Base-by-base conservation (phyloP, 116 monocot genomes). In the Cymodocea nodosa region DNA sequence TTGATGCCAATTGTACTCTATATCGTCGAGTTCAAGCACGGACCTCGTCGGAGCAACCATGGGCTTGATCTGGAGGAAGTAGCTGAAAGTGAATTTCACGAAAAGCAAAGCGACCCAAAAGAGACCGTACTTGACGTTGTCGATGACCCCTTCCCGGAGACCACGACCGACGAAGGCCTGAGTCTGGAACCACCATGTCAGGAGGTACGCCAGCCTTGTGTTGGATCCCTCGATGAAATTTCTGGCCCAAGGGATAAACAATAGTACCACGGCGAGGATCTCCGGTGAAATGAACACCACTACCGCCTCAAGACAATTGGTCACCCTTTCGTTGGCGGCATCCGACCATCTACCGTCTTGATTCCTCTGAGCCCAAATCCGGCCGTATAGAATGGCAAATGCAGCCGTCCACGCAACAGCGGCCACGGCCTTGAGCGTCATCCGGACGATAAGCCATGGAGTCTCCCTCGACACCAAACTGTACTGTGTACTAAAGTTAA, bases 131-230 rank as follows among this genome's bases (percentile, higher is more conserved):
- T 85, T 91, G 18, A 91, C 37, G 50, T 88, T 97, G 67, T 97
- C 97, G 0, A 91, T 18, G 16, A 88, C 19, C 9, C 97, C 88
- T 69, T 97, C 97, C 60, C 91, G 59, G 52, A 97, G 63, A 0
- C 97, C 97, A 23, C 92, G 83, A 0, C 97, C 97, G 3, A 97
- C 88, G 69, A 97, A 97, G 1, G 78, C 82, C 18, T 91, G 70
- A 68, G 50, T 88, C 68, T 97, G 97, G 71, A 97, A 97, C 92
- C 97, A 97, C 97, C 97, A 97, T 0, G 91, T 91, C 63, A 97
- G 67, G n/a, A 56, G 48, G 63, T 85, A 91, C 16, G 91, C 35
- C 54, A 97, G 82, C 78, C 60, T 78, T 92, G 83, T 88, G 44
- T 97, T 91, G 11, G 85, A 79, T 70, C 78, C 91, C 79, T 97